phyloP scores from a whole-genome alignment of 805 yeast genomes.

The Wickerhamomyces strasburgensis region DNA sequence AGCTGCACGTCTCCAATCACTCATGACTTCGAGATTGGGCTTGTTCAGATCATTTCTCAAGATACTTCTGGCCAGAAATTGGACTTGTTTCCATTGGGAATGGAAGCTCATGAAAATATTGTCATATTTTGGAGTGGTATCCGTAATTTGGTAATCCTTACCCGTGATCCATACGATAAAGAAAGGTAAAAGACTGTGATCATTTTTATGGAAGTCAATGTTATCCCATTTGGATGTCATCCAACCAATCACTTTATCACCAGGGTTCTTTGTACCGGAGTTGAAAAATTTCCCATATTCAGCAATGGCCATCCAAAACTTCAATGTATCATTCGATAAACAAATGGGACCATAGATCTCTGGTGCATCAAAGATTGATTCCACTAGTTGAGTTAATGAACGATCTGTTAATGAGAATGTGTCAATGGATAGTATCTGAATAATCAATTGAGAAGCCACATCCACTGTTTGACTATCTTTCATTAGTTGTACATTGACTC shows the following conservation, averaged over 20 bases:
- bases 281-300: conserved; percentile 32
- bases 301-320: conserved; percentile 48
- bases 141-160: neutral
- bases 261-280: conserved; percentile 26
- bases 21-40: neutral
- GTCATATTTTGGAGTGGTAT: conserved; percentile 1
- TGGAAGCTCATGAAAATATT: conserved; percentile 9
- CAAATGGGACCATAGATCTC: conserved; percentile 57
- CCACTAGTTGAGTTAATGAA: conserved; percentile 40
- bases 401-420: conserved; percentile 28
- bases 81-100: conserved; percentile 6
- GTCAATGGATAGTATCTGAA: conserved; percentile 17
- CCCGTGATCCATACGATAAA: conserved; percentile 45
- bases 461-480: conserved; percentile 21
- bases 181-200: conserved; percentile 20
- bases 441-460: conserved; percentile 22
- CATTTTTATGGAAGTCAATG: neutral
- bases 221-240: conserved; percentile 39
- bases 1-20: neutral
- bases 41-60: conserved; percentile 2
- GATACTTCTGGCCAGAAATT: conserved; percentile 5
- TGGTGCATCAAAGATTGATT: conserved; percentile 46
- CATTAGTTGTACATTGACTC: conserved; percentile 31
- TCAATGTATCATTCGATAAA: conserved; percentile 41
- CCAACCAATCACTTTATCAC: conserved; percentile 46